These are phyloP conservation scores for Mycosarcoma maydis DNA, from an alignment of 1,284 basidiomycete genomes.

Conservation along the genomic window DNA sequence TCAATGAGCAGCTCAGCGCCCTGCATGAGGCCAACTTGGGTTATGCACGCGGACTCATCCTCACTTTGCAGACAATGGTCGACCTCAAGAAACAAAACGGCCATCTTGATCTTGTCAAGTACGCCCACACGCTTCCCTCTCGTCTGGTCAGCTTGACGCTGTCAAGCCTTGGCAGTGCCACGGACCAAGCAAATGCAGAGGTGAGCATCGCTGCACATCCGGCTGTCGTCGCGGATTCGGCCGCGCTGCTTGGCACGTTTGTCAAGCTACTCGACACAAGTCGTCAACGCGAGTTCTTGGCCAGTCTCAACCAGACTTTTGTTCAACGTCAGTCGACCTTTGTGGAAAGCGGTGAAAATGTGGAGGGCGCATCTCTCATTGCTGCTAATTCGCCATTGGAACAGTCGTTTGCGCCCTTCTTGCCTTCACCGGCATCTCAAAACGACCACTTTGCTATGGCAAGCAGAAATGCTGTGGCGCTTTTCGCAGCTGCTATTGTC, in stretches of 20 bases:
- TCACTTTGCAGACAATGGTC: conserved; percentile 57
- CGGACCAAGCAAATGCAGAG: background rate
- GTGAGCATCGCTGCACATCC: conserved; percentile 38
- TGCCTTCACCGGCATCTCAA: background rate
- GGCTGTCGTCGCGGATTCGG: conserved; percentile 47
- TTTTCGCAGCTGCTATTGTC: conserved; percentile 36
- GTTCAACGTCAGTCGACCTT: conserved; percentile 7
- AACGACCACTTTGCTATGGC: background rate
- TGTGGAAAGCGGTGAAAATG: background rate
- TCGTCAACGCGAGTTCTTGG: conserved; percentile 46
- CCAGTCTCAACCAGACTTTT: conserved; percentile 39
- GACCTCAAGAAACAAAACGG: conserved; percentile 50
- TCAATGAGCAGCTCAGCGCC: conserved; percentile 67
- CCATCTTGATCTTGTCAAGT: conserved; percentile 48
- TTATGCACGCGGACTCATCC: conserved; percentile 60
- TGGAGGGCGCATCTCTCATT: conserved; percentile 8
- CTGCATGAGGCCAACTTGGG: conserved; percentile 51
- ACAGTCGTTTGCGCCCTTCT: conserved; percentile 1
- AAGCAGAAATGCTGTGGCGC: conserved; percentile 21
- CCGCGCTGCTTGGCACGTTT: conserved; percentile 48
- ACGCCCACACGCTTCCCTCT: conserved; percentile 47
- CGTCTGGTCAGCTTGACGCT: conserved; percentile 46
- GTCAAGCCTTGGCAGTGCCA: conserved; percentile 8
- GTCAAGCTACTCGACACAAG: conserved; percentile 34
- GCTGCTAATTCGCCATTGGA: conserved; percentile 1